Percentiles rank a stretch among this genome's conserved stretches.
phyloP scores from a whole-genome alignment of 2,329 filamentous ascomycete species.

The Fusarium poae region DNA sequence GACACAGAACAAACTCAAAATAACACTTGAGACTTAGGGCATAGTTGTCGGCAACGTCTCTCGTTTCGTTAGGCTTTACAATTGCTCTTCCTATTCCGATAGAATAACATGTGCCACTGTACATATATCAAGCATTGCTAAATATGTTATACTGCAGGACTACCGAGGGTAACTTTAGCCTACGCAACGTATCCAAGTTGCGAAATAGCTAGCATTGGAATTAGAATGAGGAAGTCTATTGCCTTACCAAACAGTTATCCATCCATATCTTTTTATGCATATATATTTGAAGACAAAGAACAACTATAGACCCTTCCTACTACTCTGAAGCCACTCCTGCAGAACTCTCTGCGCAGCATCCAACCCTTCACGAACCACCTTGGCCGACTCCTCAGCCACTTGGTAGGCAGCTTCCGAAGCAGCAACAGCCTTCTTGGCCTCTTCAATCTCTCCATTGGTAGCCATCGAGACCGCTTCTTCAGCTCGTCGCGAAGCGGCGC shows the following conservation, averaged over 20 bases:
- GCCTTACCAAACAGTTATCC: background rate
- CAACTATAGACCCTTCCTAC: conserved; percentile 18
- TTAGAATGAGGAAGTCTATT: background rate
- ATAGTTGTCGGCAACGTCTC: background rate
- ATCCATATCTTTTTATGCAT: background rate
- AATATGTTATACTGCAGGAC: fast-evolving
- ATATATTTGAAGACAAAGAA: background rate
- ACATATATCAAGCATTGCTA: no score
- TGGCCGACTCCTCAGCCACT: conserved; percentile 13
- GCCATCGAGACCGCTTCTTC: conserved; percentile 31
- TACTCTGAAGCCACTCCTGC: conserved; percentile 37
- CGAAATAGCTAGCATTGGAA: background rate
- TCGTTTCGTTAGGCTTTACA: background rate
- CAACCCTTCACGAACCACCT: conserved; percentile 25
- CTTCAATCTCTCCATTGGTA: conserved; percentile 23
- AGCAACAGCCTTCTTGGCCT: conserved; percentile 13
- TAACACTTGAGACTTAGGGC: background rate
- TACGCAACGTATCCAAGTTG: no score
- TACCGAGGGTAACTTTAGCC: background rate
- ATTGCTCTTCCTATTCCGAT: background rate
- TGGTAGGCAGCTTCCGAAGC: conserved; percentile 25
- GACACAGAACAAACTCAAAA: background rate
- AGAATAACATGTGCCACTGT: background rate
- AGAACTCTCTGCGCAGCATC: conserved; percentile 26
- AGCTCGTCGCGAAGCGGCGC: conserved; percentile 17